Percentiles rank a stretch among this genome's conserved stretches.
phyloP scores from a whole-genome alignment of 441 rosid genomes.

The Bocquillonia castaneifolia region DNA sequence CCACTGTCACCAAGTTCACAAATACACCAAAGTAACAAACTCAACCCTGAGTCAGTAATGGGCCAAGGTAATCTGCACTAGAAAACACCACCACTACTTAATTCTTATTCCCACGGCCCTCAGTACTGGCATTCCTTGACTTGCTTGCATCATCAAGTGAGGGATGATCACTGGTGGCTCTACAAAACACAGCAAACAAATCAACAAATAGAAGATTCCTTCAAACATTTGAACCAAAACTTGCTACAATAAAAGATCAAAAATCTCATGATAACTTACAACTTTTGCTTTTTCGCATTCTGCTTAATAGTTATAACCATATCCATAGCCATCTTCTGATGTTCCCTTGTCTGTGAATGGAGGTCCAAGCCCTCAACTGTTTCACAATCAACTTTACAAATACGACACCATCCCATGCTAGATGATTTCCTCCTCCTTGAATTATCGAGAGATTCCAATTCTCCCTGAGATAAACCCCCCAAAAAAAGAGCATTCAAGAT shows the following conservation, averaged over 20 bases:
- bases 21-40: slow-evolving; percentile 37
- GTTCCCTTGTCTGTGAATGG: slow-evolving; percentile 71
- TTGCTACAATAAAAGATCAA: slow-evolving; percentile 7
- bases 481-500: slow-evolving; percentile 3
- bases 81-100: slow-evolving; percentile 27
- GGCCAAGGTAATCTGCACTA: slow-evolving; percentile 22
- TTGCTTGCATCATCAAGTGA: slow-evolving; percentile 45
- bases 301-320: slow-evolving; percentile 54
- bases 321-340: slow-evolving; percentile 73
- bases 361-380: slow-evolving; percentile 66
- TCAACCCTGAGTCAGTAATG: slow-evolving; percentile 24
- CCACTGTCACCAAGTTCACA: slow-evolving; percentile 34
- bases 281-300: slow-evolving; percentile 67
- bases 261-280: slow-evolving; percentile 33
- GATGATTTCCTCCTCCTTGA: slow-evolving; percentile 49
- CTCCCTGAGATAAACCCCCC: slow-evolving; percentile 37
- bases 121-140: slow-evolving; percentile 37
- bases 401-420: slow-evolving; percentile 79
- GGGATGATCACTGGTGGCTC: slow-evolving; percentile 36
- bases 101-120: slow-evolving; percentile 46
- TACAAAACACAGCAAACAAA: slow-evolving; percentile 24
- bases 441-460: slow-evolving; percentile 43
- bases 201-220: slow-evolving; percentile 9
- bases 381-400: slow-evolving; percentile 76
- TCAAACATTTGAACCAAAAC: background rate